These are phyloP conservation scores for Gautieria morchelliformis DNA, from an alignment of 768 basidiomycete genomes.

Conservation along the genomic window DNA sequence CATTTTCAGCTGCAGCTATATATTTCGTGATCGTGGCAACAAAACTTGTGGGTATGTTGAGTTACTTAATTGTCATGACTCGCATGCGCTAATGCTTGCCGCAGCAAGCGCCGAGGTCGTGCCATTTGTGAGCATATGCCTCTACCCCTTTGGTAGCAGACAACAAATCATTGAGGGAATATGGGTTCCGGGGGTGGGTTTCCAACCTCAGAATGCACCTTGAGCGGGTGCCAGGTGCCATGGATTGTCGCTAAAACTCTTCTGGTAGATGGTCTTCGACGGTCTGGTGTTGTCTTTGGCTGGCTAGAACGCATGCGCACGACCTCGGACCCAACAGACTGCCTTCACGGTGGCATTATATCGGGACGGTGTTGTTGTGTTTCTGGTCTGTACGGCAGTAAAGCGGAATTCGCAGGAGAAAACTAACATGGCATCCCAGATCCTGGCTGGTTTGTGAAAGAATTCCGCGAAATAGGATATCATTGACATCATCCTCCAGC, in stretches of 20 bases:
- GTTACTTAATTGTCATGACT: not conserved
- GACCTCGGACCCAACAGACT: not conserved
- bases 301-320: conserved; percentile 1
- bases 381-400: not conserved
- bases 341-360: not conserved
- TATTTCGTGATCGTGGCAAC: not conserved
- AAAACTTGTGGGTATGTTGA: not conserved
- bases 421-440: not conserved
- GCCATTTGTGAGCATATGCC: no score
- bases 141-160: no score
- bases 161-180: no score
- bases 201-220: not conserved
- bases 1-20: not conserved
- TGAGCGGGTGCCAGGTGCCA: not conserved
- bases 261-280: conserved; percentile 2
- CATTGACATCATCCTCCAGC: not conserved
- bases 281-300: conserved; percentile 1
- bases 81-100: no score
- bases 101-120: not conserved
- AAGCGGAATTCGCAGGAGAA: no score
- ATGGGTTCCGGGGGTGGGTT: conserved; percentile 3
- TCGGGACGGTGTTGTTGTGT: conserved; percentile 4
- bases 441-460: not conserved
- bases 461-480: no score
- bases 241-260: not conserved